Conservation (phyloP, 2,329 filamentous ascomycete genomes). For the Fusarium penzigii region DNA sequence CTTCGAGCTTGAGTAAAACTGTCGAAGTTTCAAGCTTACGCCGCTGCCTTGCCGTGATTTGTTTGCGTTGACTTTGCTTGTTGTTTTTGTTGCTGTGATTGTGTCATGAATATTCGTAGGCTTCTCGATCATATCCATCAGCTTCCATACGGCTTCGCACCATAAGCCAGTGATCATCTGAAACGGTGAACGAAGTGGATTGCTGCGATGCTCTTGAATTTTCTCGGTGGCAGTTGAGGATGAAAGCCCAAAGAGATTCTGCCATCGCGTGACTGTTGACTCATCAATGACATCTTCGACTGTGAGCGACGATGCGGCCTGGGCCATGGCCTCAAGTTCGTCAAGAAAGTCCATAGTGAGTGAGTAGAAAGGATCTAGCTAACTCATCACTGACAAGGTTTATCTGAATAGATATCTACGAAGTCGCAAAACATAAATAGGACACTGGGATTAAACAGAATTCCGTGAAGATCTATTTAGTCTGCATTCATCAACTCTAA, state of each 20-base stretch:
- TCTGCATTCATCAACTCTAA: too few species aligned
- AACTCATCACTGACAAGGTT: too few species aligned
- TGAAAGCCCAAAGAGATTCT: conserved; percentile 1
- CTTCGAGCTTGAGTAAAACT: conserved; percentile 7
- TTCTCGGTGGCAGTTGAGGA: neutral
- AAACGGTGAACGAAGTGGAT: neutral
- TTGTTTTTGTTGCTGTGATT: neutral
- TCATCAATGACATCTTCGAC: neutral
- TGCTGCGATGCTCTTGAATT: neutral
- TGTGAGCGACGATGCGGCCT: neutral
- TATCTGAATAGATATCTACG: too few species aligned
- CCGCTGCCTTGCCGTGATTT: neutral
- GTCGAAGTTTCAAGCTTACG: neutral
- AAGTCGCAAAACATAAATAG: too few species aligned
- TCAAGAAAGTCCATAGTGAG: neutral
- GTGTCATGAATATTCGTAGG: conserved; percentile 2
- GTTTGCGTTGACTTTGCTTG: neutral
- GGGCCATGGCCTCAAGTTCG: conserved; percentile 1
- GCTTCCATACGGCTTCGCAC: neutral
- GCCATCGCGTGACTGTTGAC: neutral
- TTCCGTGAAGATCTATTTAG: too few species aligned
- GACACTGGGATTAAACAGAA: too few species aligned
- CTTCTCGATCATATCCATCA: conserved; percentile 1
- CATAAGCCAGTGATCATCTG: conserved; percentile 1
- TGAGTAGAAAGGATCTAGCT: too few species aligned